A percentile compares a stretch with the other conserved stretches of the same genome.
Conservation (phyloP, 192 early-diverging fungal genomes). For the Gryganskiella cystojenkinii region DNA sequence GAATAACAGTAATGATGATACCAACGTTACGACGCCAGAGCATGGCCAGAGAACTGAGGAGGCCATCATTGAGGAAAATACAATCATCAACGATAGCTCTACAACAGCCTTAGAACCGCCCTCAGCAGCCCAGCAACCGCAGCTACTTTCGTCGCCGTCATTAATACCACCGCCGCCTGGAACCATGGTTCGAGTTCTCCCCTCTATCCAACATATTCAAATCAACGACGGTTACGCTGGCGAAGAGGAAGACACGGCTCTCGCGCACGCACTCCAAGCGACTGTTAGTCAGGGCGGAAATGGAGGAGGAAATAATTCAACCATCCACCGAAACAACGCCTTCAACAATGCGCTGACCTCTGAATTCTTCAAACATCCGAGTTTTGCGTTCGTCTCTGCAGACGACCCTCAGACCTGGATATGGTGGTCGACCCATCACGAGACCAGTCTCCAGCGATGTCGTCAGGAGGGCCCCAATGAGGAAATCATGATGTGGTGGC, state of each 20-base stretch:
- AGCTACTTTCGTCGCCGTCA: background rate
- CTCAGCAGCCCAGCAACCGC: no score
- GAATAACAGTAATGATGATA: no score
- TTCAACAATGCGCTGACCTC: slow-evolving; percentile 27
- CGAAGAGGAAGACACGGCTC: slow-evolving; percentile 12
- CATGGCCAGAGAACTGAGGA: no score
- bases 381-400: slow-evolving; percentile 39
- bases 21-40: no score
- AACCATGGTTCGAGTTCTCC: slow-evolving; percentile 6
- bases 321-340: background rate
- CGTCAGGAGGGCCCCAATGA: slow-evolving; percentile 25
- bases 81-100: no score
- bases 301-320: no score
- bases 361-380: slow-evolving; percentile 29
- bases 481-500: slow-evolving; percentile 48
- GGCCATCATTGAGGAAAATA: no score
- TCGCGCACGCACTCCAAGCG: slow-evolving; percentile 5
- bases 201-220: slow-evolving; percentile 21
- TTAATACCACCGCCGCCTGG: background rate
- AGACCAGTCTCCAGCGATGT: slow-evolving; percentile 30
- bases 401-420: slow-evolving; percentile 50
- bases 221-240: slow-evolving; percentile 33
- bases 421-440: slow-evolving; percentile 45
- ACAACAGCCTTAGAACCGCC: no score
- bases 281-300: background rate